phyloP scores from a whole-genome alignment of 2,329 filamentous ascomycete genomes.

The Cladosporium phlei region DNA sequence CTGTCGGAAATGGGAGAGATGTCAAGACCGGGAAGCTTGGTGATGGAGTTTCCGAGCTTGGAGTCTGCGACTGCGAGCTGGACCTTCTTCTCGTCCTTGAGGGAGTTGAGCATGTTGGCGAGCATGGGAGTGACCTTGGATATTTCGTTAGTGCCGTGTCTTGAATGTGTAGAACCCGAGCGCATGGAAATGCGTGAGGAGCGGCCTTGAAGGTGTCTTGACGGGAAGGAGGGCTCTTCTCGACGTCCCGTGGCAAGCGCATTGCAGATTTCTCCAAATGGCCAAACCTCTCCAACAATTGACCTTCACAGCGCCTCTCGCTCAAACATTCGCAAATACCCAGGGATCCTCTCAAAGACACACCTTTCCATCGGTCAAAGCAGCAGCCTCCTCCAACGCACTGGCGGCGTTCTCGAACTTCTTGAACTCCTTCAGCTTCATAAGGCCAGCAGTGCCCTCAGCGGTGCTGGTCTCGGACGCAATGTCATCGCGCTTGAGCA shows the following conservation, averaged over 20 bases:
- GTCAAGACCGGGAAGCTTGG: slow-evolving; percentile 82
- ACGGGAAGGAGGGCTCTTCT: not conserved
- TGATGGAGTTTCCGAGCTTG: slow-evolving; percentile 85
- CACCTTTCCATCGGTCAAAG: slow-evolving; percentile 81
- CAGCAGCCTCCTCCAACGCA: slow-evolving; percentile 84
- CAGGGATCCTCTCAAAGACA: slow-evolving; percentile 3
- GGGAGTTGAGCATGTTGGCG: slow-evolving; percentile 71
- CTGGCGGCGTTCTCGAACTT: slow-evolving; percentile 94
- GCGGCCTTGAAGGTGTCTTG: not conserved
- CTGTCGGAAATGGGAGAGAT: slow-evolving; percentile 80
- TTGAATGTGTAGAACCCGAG: not conserved
- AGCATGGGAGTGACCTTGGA: slow-evolving; percentile 74
- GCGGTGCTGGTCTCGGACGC: slow-evolving; percentile 69
- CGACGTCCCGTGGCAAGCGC: not conserved
- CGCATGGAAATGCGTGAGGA: not conserved
- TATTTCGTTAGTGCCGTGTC: slow-evolving; percentile 13
- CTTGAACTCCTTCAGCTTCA: slow-evolving; percentile 94
- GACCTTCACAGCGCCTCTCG: too few species aligned
- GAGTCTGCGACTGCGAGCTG: slow-evolving; percentile 90
- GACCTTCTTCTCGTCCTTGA: slow-evolving; percentile 97
- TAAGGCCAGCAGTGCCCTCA: slow-evolving; percentile 80
- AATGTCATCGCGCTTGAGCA: slow-evolving; percentile 81
- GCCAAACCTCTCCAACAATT: not conserved
- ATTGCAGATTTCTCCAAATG: not conserved
- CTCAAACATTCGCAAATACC: not conserved